Percentiles rank a stretch among this genome's conserved stretches.
Conservation (phyloP, 257 asterid species). For the Orobanche coerulescens region DNA sequence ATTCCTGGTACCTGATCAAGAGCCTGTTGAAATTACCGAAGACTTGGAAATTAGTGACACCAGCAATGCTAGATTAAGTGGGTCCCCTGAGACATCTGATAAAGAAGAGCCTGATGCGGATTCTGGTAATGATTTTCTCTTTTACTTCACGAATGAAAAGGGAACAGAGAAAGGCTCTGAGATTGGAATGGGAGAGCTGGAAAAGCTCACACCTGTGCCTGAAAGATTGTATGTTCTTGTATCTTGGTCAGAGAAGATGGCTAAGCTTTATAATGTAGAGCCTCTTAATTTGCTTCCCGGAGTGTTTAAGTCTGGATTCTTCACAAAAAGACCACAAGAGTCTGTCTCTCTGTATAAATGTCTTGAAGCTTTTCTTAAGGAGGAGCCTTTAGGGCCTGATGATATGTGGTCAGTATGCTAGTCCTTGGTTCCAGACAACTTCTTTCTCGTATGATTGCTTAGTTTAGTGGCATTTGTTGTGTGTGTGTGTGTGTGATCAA, state of each 20-base stretch:
- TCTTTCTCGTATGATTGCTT: conserved; percentile 20
- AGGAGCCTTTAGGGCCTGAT: conserved; percentile 98
- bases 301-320: conserved; percentile 66
- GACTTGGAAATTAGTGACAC: conserved; percentile 24
- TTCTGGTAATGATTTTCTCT: conserved; percentile 42
- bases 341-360: conserved; percentile 81
- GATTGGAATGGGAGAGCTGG: conserved; percentile 52
- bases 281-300: conserved; percentile 60
- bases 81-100: conserved; percentile 28
- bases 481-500: neutral
- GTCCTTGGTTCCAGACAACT: conserved; percentile 3
- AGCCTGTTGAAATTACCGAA: conserved; percentile 25
- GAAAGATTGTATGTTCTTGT: conserved; percentile 58
- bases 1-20: conserved; percentile 40
- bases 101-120: conserved; percentile 34
- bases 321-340: conserved; percentile 62
- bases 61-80: conserved; percentile 30
- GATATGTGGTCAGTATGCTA: conserved; percentile 92
- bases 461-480: neutral
- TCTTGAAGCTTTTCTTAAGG: conserved; percentile 90
- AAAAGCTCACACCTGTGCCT: conserved; percentile 31
- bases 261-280: conserved; percentile 35
- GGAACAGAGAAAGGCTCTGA: conserved; percentile 40
- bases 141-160: conserved; percentile 60
- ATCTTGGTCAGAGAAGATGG: conserved; percentile 62